These are phyloP conservation scores for Dactylellina haptotyla DNA, from an alignment of 2,329 filamentous ascomycete species.

Conservation along the genomic window DNA sequence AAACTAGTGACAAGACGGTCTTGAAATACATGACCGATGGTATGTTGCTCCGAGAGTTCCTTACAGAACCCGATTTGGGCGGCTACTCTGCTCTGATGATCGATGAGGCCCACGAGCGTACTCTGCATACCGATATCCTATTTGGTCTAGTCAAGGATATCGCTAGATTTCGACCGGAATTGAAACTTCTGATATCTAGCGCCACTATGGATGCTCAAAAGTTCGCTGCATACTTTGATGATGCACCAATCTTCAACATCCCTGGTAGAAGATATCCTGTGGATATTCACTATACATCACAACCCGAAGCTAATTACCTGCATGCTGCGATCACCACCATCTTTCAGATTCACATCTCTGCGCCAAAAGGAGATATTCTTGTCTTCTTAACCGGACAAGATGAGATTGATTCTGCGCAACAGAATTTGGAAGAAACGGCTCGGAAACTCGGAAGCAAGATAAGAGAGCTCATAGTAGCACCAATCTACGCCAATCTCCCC, in stretches of 20 bases:
- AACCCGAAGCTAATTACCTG: conserved; percentile 93
- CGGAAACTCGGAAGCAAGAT: conserved; percentile 85
- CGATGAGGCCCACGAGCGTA: conserved; percentile 96
- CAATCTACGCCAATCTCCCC: conserved; percentile 92
- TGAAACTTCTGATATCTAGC: conserved; percentile 91
- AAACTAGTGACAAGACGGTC: conserved; percentile 87
- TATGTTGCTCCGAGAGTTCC: conserved; percentile 88
- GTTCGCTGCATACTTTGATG: conserved; percentile 90
- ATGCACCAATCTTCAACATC: conserved; percentile 93
- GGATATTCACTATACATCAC: conserved; percentile 87
- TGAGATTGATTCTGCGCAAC: conserved; percentile 89
- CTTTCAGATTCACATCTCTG: conserved; percentile 89
- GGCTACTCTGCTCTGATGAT: conserved; percentile 92
- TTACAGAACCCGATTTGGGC: conserved; percentile 84
- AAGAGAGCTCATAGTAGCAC: conserved; percentile 86
- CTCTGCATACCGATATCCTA: conserved; percentile 88
- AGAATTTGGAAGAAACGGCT: conserved; percentile 84
- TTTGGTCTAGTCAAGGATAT: conserved; percentile 90
- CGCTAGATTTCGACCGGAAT: conserved; percentile 79
- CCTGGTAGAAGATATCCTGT: conserved; percentile 89
- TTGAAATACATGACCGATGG: conserved; percentile 98
- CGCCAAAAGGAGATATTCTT: conserved; percentile 84
- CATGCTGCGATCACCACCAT: conserved; percentile 90
- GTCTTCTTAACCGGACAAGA: conserved; percentile 96
- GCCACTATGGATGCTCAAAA: conserved; percentile 95